Percentiles rank a stretch among this genome's conserved stretches.
Conservation (phyloP, 192 early-diverging fungal genomes). For the Dispira simplex region DNA sequence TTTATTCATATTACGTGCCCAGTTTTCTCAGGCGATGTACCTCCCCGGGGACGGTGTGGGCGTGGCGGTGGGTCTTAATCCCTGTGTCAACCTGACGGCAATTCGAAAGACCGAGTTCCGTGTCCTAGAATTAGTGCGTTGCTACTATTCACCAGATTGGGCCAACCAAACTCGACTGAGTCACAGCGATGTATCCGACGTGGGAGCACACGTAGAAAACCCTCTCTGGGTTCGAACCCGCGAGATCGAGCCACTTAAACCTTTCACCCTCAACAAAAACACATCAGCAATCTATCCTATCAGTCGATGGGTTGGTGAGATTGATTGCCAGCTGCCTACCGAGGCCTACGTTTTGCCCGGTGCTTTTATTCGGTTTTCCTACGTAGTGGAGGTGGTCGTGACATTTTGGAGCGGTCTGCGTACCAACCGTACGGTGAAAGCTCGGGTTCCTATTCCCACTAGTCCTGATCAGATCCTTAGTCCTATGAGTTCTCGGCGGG, state of each 20-base stretch:
- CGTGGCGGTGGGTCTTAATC: not conserved
- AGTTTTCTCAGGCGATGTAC: not conserved
- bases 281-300: not conserved
- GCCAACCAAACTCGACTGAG: not conserved
- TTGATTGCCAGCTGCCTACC: not conserved
- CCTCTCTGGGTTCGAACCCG: not conserved
- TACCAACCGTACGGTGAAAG: not conserved
- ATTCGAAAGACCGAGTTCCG: slow-evolving; percentile 5
- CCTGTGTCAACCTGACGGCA: not conserved
- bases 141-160: not conserved
- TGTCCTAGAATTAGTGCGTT: not conserved
- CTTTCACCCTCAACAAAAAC: not conserved
- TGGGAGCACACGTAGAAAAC: not conserved
- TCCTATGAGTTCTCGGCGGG: not conserved
- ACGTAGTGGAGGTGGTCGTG: not conserved
- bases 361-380: not conserved
- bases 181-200: slow-evolving; percentile 2
- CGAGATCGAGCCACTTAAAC: not conserved
- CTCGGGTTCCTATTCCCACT: not conserved
- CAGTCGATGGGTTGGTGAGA: not conserved
- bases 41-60: not conserved
- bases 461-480: not conserved
- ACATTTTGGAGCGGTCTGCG: slow-evolving; percentile 8
- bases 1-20: not conserved
- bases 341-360: not conserved